Conservation (phyloP, 106 monocot genomes). For the Acanthochlamys bracteata region DNA sequence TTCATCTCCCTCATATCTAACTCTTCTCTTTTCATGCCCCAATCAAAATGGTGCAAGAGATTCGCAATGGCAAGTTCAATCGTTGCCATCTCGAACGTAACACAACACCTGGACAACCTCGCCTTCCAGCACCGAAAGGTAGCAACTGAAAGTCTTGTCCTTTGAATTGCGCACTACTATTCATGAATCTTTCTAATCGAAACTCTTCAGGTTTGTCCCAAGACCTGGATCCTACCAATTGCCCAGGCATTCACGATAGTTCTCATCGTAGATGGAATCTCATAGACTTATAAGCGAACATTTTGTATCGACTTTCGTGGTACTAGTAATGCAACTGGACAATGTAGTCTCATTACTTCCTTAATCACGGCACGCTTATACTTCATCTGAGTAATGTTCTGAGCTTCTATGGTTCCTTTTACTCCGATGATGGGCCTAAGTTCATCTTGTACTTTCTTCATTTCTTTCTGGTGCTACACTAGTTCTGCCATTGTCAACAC, state of each 20-base stretch:
- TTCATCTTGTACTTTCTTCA: neutral
- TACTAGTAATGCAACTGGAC: neutral
- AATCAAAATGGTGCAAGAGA: conserved; percentile 11
- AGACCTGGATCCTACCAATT: neutral
- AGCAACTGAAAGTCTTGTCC: neutral
- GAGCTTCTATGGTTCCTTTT: neutral
- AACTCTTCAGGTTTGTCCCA: neutral
- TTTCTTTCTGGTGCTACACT: neutral
- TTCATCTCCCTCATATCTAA: neutral
- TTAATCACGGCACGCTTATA: neutral
- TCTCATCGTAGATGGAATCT: neutral
- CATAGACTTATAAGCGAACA: neutral
- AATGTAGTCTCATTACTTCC: neutral
- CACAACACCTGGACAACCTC: neutral
- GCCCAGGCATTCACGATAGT: neutral
- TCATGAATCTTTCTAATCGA: neutral
- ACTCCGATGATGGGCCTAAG: neutral
- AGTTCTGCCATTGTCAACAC: conserved; percentile 6
- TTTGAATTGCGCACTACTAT: neutral
- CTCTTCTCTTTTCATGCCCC: neutral
- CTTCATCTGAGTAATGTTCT: neutral
- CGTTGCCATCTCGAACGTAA: neutral
- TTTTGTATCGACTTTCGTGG: neutral
- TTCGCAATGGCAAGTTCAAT: neutral
- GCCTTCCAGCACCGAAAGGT: neutral